A percentile compares a stretch with the other conserved stretches of the same genome.
phyloP scores from a whole-genome alignment of 306 rosid genomes.

The Gillenia trifoliata region DNA sequence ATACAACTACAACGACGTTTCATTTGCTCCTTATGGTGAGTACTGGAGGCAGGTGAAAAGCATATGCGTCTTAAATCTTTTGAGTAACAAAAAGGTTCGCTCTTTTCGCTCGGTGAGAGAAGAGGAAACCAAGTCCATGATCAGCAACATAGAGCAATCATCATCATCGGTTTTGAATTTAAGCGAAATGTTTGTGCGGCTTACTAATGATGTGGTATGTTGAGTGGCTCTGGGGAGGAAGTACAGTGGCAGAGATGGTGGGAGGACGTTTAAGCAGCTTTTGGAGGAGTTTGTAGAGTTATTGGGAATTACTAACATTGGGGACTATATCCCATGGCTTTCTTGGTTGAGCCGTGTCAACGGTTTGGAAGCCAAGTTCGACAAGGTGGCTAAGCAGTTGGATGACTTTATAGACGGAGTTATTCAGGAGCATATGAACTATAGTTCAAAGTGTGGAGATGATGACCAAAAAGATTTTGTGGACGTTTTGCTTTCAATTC shows the following conservation, averaged over 20 bases:
- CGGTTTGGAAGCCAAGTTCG: slow-evolving; percentile 36
- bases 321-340: slow-evolving; percentile 55
- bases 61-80: too few relatives aligned
- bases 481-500: slow-evolving; percentile 45
- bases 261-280: slow-evolving; percentile 20
- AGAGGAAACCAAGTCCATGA: slow-evolving; percentile 12
- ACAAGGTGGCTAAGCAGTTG: slow-evolving; percentile 30
- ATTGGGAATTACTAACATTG: slow-evolving; percentile 28
- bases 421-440: slow-evolving; percentile 35
- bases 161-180: slow-evolving; percentile 24
- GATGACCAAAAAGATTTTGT: slow-evolving; percentile 34
- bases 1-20: slow-evolving; percentile 27
- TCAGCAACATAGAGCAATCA: slow-evolving; percentile 19
- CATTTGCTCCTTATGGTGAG: slow-evolving; percentile 33
- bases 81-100: too few relatives aligned
- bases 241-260: slow-evolving; percentile 23
- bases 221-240: slow-evolving; percentile 54
- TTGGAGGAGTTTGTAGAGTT: slow-evolving; percentile 21
- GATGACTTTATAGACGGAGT: slow-evolving; percentile 44
- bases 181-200: slow-evolving; percentile 19
- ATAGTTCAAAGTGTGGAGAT: not conserved
- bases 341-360: slow-evolving; percentile 30
- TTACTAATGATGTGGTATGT: slow-evolving; percentile 40
- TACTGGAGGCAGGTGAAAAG: slow-evolving; percentile 43
- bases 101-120: too few relatives aligned